phyloP scores from a whole-genome alignment of 352 stramenopile species.

The Globisporangium alternatum region DNA sequence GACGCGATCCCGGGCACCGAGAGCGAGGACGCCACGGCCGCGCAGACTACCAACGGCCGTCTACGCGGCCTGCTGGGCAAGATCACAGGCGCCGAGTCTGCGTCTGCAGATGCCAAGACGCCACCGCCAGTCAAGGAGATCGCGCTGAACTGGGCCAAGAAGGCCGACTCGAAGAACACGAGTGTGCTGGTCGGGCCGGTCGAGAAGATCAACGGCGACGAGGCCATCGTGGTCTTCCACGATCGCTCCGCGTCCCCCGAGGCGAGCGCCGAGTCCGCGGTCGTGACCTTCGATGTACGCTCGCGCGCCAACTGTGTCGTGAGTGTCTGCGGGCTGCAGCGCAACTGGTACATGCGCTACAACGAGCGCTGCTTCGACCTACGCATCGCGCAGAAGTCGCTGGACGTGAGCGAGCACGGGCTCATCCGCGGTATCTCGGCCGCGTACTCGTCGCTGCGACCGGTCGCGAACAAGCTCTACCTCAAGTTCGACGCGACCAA shows the following conservation, averaged over 20 bases:
- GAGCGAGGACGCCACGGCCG: slow-evolving; percentile 7
- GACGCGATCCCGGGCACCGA: not conserved
- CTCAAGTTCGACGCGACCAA: slow-evolving; percentile 79
- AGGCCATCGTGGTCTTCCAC: slow-evolving; percentile 73
- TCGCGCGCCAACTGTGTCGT: slow-evolving; percentile 72
- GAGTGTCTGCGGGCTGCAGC: slow-evolving; percentile 58
- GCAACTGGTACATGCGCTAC: slow-evolving; percentile 60
- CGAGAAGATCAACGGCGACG: slow-evolving; percentile 57
- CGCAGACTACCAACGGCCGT: slow-evolving; percentile 25
- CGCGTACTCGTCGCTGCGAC: slow-evolving; percentile 45
- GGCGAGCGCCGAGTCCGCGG: slow-evolving; percentile 47
- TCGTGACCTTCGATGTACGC: slow-evolving; percentile 70
- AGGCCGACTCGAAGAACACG: slow-evolving; percentile 19
- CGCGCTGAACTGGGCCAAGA: slow-evolving; percentile 29
- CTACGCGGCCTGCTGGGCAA: slow-evolving; percentile 40
- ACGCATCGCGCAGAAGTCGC: slow-evolving; percentile 62
- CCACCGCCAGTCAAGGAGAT: slow-evolving; percentile 37
- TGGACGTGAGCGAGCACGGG: slow-evolving; percentile 46
- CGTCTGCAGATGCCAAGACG: slow-evolving; percentile 9
- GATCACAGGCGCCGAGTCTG: slow-evolving; percentile 18
- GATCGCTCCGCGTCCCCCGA: slow-evolving; percentile 33
- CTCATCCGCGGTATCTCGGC: slow-evolving; percentile 70
- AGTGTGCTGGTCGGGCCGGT: slow-evolving; percentile 29
- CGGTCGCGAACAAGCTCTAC: slow-evolving; percentile 63
- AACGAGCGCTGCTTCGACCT: slow-evolving; percentile 73